These are phyloP conservation scores for Picea glauca DNA, from an alignment of 75 land plant genomes.

Conservation along the genomic window DNA sequence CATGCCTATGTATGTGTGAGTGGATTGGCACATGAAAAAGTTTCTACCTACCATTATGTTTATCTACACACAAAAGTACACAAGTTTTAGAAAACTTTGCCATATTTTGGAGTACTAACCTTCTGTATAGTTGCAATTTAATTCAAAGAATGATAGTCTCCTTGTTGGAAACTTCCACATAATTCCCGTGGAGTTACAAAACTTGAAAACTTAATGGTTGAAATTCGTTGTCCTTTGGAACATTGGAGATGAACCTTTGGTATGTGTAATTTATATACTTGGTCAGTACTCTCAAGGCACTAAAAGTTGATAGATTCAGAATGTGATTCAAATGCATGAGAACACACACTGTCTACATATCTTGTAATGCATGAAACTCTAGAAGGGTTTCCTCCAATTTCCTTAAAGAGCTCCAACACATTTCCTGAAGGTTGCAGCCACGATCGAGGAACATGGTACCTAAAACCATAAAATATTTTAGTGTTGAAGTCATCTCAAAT, in stretches of 20 bases:
- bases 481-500: background rate
- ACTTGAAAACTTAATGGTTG: constrained; percentile 79
- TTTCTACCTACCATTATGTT: too few species aligned
- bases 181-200: constrained; percentile 17
- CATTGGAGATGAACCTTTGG: constrained; percentile 58
- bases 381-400: constrained; percentile 72
- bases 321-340: constrained; percentile 66
- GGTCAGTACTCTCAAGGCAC: constrained; percentile 35
- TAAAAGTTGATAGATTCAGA: constrained; percentile 34
- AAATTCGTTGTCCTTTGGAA: constrained; percentile 44
- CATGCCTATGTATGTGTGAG: too few species aligned
- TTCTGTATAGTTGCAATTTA: too few species aligned
- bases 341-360: constrained; percentile 60
- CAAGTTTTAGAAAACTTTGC: too few species aligned
- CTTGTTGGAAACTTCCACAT: too few species aligned
- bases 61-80: too few species aligned
- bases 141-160: too few species aligned
- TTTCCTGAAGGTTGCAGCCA: constrained; percentile 76
- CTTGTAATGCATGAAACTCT: constrained; percentile 52
- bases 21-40: too few species aligned
- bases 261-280: constrained; percentile 27
- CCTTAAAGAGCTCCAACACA: constrained; percentile 77
- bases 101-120: too few species aligned
- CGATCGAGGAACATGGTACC: constrained; percentile 75
- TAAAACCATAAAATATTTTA: constrained; percentile 8